Evolutionary conservation across 2,329 filamentous ascomycete species (phyloP).

Genomic region (Verticillium longisporum): DNA sequence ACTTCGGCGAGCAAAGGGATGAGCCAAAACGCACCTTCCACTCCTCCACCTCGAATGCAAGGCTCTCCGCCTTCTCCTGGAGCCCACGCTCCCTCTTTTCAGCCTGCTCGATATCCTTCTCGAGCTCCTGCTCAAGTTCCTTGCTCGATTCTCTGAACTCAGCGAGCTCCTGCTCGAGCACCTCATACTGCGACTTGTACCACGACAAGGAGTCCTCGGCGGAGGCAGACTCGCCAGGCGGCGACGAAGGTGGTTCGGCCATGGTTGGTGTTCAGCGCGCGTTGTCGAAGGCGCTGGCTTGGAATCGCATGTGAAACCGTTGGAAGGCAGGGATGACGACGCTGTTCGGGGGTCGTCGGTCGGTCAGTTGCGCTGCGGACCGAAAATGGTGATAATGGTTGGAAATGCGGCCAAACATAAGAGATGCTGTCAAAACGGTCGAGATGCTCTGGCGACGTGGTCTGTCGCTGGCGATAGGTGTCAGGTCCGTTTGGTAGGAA

Average conservation of each 20-base stretch:
- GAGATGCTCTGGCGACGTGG: conserved; percentile 1
- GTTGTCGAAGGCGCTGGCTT: neutral
- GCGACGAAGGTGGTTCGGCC: conserved; percentile 57
- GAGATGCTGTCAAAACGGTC: neutral
- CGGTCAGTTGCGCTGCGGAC: neutral
- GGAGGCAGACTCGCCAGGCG: conserved; percentile 45
- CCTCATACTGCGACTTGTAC: conserved; percentile 95
- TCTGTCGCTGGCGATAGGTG: neutral
- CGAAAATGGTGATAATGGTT: conserved; percentile 3
- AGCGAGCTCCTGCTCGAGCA: conserved; percentile 81
- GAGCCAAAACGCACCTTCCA: conserved; percentile 70
- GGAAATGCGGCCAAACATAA: neutral
- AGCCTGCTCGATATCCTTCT: conserved; percentile 91
- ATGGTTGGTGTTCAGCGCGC: conserved; percentile 23
- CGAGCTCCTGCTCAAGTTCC: conserved; percentile 88
- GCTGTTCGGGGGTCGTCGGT: neutral
- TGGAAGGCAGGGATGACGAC: neutral
- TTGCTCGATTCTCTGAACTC: conserved; percentile 93
- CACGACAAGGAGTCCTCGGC: conserved; percentile 76
- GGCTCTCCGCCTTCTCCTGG: conserved; percentile 77
- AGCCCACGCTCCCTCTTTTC: conserved; percentile 86
- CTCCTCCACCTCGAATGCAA: conserved; percentile 89
- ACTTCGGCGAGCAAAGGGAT: neutral
- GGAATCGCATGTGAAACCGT: conserved; percentile 1
- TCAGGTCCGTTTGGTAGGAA: neutral